Percentiles rank a stretch among this genome's conserved stretches.
Conservation (phyloP, 352 stramenopile species). For the Phytophthora agathidicida region DNA sequence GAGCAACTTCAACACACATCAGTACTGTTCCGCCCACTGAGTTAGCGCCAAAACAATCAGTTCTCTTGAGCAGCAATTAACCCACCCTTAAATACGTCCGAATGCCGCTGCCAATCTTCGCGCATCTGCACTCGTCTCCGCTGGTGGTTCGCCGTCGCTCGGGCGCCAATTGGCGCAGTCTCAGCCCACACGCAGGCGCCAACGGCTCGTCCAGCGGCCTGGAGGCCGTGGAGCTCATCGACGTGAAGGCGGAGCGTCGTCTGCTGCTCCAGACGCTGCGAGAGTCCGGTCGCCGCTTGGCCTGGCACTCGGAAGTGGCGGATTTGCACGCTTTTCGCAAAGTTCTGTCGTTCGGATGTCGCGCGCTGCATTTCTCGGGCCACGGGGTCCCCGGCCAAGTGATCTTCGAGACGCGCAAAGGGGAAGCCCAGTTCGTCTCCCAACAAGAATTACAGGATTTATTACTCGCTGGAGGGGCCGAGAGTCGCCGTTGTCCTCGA, state of each 20-base stretch:
- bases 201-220: conserved; percentile 38
- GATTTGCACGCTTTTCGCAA: conserved; percentile 85
- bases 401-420: conserved; percentile 84
- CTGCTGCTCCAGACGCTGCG: conserved; percentile 78
- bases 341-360: conserved; percentile 77
- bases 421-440: conserved; percentile 84
- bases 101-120: conserved; percentile 59
- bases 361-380: conserved; percentile 81
- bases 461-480: conserved; percentile 67
- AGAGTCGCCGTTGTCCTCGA: conserved; percentile 24
- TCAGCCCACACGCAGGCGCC: conserved; percentile 38
- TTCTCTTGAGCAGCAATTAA: too few species aligned
- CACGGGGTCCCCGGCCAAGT: conserved; percentile 79
- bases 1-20: too few species aligned
- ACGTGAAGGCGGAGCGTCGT: conserved; percentile 78
- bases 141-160: conserved; percentile 73
- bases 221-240: conserved; percentile 87
- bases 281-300: conserved; percentile 64
- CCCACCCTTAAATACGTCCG: too few species aligned
- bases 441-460: conserved; percentile 80
- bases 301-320: conserved; percentile 81
- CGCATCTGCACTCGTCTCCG: conserved; percentile 85
- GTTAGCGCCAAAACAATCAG: too few species aligned
- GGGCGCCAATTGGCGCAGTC: conserved; percentile 65
- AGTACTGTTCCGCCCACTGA: too few species aligned